A percentile compares a stretch with the other conserved stretches of the same genome.
phyloP scores from a whole-genome alignment of 805 yeast species.

The Spencermartinsiella europaea region DNA sequence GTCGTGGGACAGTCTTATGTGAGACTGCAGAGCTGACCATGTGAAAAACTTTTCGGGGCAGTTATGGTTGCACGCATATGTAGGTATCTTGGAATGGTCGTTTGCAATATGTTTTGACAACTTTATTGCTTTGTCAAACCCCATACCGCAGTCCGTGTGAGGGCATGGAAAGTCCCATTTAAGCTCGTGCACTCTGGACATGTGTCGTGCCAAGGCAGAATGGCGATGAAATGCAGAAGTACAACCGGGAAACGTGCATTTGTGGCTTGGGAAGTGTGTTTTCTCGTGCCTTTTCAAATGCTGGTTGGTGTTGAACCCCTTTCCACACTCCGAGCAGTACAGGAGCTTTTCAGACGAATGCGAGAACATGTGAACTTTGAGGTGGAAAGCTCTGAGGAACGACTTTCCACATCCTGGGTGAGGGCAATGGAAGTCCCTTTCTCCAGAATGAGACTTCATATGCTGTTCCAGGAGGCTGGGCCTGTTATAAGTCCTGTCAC shows the following conservation, averaged over 20 bases:
- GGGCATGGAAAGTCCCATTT: slow-evolving; percentile 39
- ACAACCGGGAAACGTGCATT: slow-evolving; percentile 61
- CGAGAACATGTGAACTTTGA: slow-evolving; percentile 64
- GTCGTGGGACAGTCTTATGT: slow-evolving; percentile 68
- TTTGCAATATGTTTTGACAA: slow-evolving; percentile 61
- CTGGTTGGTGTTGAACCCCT: slow-evolving; percentile 76
- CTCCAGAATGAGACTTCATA: slow-evolving; percentile 67
- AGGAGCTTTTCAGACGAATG: slow-evolving; percentile 66
- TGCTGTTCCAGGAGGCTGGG: slow-evolving; percentile 86
- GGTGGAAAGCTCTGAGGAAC: slow-evolving; percentile 74
- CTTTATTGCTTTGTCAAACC: slow-evolving; percentile 59
- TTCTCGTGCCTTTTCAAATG: slow-evolving; percentile 78
- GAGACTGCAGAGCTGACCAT: slow-evolving; percentile 53
- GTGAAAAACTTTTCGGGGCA: slow-evolving; percentile 23
- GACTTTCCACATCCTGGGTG: slow-evolving; percentile 50
- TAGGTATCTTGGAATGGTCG: slow-evolving; percentile 44
- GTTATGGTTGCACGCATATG: slow-evolving; percentile 27
- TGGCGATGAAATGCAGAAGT: slow-evolving; percentile 64
- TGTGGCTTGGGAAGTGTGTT: slow-evolving; percentile 67
- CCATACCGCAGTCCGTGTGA: slow-evolving; percentile 60
- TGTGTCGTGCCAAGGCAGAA: slow-evolving; percentile 70
- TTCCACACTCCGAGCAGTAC: slow-evolving; percentile 68
- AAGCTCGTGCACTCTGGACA: slow-evolving; percentile 53
- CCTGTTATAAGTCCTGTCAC: slow-evolving; percentile 70
- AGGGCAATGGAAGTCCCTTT: slow-evolving; percentile 67